Evolutionary conservation across 2,329 filamentous ascomycete species (phyloP).

Genomic region (Fusarium sp.): DNA sequence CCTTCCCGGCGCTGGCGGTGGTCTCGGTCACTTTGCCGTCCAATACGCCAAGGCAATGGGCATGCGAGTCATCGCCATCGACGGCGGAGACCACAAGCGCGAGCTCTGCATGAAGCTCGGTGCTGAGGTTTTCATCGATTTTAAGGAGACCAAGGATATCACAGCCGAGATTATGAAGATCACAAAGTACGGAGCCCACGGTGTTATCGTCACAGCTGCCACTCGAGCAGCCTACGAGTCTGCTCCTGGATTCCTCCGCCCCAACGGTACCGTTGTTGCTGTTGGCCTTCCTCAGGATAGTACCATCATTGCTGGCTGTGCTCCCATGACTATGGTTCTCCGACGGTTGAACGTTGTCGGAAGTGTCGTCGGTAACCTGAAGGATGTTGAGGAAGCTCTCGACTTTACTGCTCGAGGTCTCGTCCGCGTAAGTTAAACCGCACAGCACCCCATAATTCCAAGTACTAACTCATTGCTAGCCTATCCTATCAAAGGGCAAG

Average conservation of each 20-base stretch:
- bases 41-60: conserved; percentile 93
- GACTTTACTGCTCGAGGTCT: conserved; percentile 40
- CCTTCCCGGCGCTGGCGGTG: conserved; percentile 84
- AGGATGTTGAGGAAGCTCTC: conserved; percentile 41
- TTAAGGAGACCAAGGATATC: conserved; percentile 73
- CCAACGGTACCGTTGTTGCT: conserved; percentile 79
- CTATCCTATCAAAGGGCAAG: conserved; percentile 39
- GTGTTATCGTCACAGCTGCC: conserved; percentile 82
- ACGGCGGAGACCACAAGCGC: conserved; percentile 79
- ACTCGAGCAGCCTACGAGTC: conserved; percentile 93
- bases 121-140: conserved; percentile 77
- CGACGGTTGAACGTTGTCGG: conserved; percentile 38
- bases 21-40: conserved; percentile 74
- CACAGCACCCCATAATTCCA: fast-evolving
- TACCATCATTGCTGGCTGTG: conserved; percentile 34
- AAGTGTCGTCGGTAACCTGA: conserved; percentile 36
- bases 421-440: conserved; percentile 27
- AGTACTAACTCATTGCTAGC: conserved; percentile 19
- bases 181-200: conserved; percentile 81
- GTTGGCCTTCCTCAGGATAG: conserved; percentile 73
- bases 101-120: conserved; percentile 73
- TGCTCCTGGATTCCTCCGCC: conserved; percentile 81
- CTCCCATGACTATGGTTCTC: conserved; percentile 29
- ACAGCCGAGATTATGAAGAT: conserved; percentile 77
- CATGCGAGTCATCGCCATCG: conserved; percentile 77